Evolutionary conservation across 2,329 filamentous ascomycete genomes (phyloP).

Genomic region (Fusarium equiseti): DNA sequence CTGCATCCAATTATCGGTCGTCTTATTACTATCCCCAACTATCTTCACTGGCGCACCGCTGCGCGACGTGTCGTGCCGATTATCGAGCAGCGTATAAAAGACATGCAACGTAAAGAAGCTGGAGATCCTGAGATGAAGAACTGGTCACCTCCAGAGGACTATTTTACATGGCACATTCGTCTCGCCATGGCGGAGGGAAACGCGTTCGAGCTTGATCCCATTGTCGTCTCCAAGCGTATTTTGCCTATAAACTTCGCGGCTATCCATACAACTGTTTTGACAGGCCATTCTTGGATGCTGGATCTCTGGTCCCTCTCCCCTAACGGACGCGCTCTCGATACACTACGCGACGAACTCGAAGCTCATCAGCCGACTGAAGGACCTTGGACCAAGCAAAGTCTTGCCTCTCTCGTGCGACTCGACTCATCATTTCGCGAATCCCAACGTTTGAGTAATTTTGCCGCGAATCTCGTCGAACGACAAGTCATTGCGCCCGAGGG

Average conservation of each 20-base stretch:
- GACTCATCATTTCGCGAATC: slow-evolving; percentile 68
- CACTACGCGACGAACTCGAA: slow-evolving; percentile 58
- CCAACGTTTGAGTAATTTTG: slow-evolving; percentile 62
- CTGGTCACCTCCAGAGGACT: slow-evolving; percentile 65
- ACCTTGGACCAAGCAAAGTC: slow-evolving; percentile 60
- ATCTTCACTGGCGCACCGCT: slow-evolving; percentile 60
- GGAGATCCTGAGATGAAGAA: slow-evolving; percentile 56
- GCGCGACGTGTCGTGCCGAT: slow-evolving; percentile 59
- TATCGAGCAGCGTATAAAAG: slow-evolving; percentile 62
- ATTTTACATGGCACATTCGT: slow-evolving; percentile 68
- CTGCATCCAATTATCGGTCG: slow-evolving; percentile 64
- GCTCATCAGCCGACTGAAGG: slow-evolving; percentile 46
- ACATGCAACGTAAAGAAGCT: slow-evolving; percentile 57
- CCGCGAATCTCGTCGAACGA: slow-evolving; percentile 59
- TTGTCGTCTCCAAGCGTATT: slow-evolving; percentile 63
- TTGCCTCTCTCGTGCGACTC: slow-evolving; percentile 58
- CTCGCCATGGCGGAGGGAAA: slow-evolving; percentile 61
- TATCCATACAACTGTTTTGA: slow-evolving; percentile 69
- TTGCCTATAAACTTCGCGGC: slow-evolving; percentile 69
- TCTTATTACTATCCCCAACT: slow-evolving; percentile 59
- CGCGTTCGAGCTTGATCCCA: slow-evolving; percentile 58
- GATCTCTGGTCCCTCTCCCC: slow-evolving; percentile 60
- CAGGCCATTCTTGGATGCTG: slow-evolving; percentile 60
- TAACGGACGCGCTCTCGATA: slow-evolving; percentile 51
- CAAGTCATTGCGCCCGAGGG: slow-evolving; percentile 60